Conservation (phyloP, 306 rosid species). For the Mucuna pruriens region DNA sequence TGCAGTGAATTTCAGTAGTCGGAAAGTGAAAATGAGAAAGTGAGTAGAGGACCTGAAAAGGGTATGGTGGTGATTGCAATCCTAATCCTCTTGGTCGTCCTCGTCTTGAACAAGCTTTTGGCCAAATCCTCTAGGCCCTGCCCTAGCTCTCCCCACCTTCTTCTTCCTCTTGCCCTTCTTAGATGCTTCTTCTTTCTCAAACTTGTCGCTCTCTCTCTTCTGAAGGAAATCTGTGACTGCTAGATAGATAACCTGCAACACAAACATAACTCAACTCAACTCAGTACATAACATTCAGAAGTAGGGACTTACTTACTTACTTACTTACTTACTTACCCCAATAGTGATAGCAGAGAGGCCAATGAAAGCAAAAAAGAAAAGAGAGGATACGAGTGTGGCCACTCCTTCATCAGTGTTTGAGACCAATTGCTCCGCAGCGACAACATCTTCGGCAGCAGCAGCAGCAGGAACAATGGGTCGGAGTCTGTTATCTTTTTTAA, state of each 20-base stretch:
- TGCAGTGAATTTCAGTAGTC: background rate
- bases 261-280: no score
- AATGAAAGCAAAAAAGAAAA: conserved; percentile 74
- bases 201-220: conserved; percentile 88
- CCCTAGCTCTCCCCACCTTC: conserved; percentile 51
- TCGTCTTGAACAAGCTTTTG: conserved; percentile 58
- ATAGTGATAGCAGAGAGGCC: conserved; percentile 74
- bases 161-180: conserved; percentile 52
- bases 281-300: no score
- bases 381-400: conserved; percentile 55
- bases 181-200: conserved; percentile 73
- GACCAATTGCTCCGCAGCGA: conserved; percentile 57
- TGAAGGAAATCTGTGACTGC: conserved; percentile 81
- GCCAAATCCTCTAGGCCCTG: conserved; percentile 85
- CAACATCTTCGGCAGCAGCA: conserved; percentile 51
- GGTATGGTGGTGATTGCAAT: background rate
- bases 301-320: no score
- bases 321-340: conserved; percentile 67
- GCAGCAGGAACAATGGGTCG: conserved; percentile 30
- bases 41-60: background rate
- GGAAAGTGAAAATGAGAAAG: no score
- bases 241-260: conserved; percentile 70
- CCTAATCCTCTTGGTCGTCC: conserved; percentile 42
- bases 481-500: conserved; percentile 18
- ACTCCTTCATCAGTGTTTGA: conserved; percentile 53